phyloP scores from a whole-genome alignment of 768 basidiomycete species.

The Lentinula guzmanii region DNA sequence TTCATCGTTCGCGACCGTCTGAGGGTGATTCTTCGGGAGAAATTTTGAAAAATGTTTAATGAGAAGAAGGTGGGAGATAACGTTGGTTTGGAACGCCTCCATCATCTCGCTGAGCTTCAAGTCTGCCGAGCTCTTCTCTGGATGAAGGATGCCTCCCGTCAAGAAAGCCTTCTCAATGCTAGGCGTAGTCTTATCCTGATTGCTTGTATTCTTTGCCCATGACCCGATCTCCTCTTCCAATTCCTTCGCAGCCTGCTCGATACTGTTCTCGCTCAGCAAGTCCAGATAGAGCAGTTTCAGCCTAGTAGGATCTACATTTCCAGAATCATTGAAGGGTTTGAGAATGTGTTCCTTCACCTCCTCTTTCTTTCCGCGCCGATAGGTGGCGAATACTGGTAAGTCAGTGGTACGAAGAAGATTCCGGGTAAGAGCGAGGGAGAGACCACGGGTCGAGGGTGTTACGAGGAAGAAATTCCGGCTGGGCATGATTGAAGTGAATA shows the following conservation, averaged over 20 bases:
- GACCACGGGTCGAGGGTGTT: constrained; percentile 49
- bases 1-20: background rate
- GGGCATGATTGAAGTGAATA: constrained; percentile 16
- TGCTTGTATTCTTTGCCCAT: constrained; percentile 11
- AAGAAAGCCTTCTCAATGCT: constrained; percentile 51
- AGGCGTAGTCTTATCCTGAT: constrained; percentile 11
- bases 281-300: constrained; percentile 44
- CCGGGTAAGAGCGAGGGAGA: constrained; percentile 49
- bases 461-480: constrained; percentile 36
- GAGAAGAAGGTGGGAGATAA: constrained; percentile 52
- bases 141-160: constrained; percentile 47
- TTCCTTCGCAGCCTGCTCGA: constrained; percentile 37
- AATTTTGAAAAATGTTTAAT: constrained; percentile 61
- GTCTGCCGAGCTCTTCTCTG: constrained; percentile 49
- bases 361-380: constrained; percentile 32
- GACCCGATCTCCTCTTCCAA: constrained; percentile 27
- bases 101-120: constrained; percentile 33
- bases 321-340: constrained; percentile 23
- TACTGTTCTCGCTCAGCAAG: constrained; percentile 45
- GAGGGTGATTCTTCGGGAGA: constrained; percentile 30
- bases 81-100: constrained; percentile 50
- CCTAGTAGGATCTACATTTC: constrained; percentile 32
- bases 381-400: constrained; percentile 50
- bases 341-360: constrained; percentile 36
- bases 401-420: constrained; percentile 44